Percentiles rank a stretch among this genome's conserved stretches.
These are phyloP conservation scores for Suillus placidus DNA, from an alignment of 768 basidiomycete genomes.

Conservation along the genomic window DNA sequence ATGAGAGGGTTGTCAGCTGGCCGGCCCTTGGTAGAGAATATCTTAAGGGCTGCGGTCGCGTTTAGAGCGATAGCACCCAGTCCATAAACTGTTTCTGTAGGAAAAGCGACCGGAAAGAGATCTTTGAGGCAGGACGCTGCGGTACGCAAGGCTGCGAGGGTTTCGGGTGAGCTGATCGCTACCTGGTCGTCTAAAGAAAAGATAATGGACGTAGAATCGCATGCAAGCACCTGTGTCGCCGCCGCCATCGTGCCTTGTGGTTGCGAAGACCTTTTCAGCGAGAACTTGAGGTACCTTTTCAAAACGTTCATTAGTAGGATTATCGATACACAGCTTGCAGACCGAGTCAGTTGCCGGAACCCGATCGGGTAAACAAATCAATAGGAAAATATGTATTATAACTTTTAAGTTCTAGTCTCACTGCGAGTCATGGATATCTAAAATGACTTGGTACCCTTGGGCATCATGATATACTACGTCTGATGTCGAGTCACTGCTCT, in stretches of 20 bases:
- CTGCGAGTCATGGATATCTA: not conserved
- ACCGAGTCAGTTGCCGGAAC: not conserved
- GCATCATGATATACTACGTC: not conserved
- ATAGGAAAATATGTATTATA: not conserved
- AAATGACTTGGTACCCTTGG: not conserved
- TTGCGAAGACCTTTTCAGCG: conserved; percentile 27
- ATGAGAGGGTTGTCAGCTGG: conserved; percentile 97
- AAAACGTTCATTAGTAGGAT: conserved; percentile 13
- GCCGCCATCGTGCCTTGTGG: conserved; percentile 15
- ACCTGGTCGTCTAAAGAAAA: conserved; percentile 54
- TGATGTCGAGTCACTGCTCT: not conserved
- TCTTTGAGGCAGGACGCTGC: conserved; percentile 60
- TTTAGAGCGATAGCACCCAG: conserved; percentile 86
- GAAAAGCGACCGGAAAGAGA: conserved; percentile 74
- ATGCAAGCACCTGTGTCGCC: conserved; percentile 51
- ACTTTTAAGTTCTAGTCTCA: not conserved
- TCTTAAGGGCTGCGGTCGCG: conserved; percentile 61
- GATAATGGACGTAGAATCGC: conserved; percentile 63
- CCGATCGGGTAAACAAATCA: not conserved
- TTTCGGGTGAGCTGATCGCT: conserved; percentile 50
- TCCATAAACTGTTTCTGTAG: conserved; percentile 98
- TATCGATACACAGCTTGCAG: not conserved
- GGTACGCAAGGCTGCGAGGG: conserved; percentile 52
- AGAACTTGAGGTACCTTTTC: conserved; percentile 17
- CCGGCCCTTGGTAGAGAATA: conserved; percentile 89